Percentiles rank a stretch among this genome's conserved stretches.
phyloP scores from a whole-genome alignment of 2,329 filamentous ascomycete species.

The Verticillium albo-atrum region DNA sequence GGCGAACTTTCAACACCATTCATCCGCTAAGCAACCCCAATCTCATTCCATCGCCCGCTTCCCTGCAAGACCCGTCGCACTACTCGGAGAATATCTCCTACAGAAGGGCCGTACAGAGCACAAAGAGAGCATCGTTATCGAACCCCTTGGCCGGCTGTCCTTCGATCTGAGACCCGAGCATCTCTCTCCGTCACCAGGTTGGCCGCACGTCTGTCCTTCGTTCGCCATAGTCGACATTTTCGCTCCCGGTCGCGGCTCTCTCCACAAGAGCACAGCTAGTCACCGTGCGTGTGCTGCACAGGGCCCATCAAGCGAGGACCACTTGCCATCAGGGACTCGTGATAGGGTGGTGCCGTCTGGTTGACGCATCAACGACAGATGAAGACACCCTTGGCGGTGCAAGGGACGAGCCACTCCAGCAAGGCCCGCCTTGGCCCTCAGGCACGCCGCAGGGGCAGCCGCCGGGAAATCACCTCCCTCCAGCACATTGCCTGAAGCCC shows the following conservation, averaged over 20 bases:
- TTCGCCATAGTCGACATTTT: background rate
- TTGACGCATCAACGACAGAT: background rate
- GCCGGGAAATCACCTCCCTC: background rate
- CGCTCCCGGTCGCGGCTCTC: background rate
- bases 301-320: background rate
- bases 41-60: background rate
- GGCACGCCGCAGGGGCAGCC: background rate
- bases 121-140: background rate
- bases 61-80: conserved; percentile 1
- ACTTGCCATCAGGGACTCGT: background rate
- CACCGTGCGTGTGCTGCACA: background rate
- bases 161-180: background rate
- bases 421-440: background rate
- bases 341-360: background rate
- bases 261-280: background rate
- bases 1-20: background rate
- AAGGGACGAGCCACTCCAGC: background rate
- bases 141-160: background rate
- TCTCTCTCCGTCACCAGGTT: background rate
- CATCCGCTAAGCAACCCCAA: background rate
- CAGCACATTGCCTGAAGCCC: background rate
- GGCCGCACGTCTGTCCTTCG: background rate
- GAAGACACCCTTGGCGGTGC: background rate
- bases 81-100: conserved; percentile 2
- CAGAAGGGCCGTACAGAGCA: background rate